Evolutionary conservation across 179 eudicot species (phyloP), one percentile per base, ranked within the genome.

Genomic region (Silene noctiflora): DNA sequence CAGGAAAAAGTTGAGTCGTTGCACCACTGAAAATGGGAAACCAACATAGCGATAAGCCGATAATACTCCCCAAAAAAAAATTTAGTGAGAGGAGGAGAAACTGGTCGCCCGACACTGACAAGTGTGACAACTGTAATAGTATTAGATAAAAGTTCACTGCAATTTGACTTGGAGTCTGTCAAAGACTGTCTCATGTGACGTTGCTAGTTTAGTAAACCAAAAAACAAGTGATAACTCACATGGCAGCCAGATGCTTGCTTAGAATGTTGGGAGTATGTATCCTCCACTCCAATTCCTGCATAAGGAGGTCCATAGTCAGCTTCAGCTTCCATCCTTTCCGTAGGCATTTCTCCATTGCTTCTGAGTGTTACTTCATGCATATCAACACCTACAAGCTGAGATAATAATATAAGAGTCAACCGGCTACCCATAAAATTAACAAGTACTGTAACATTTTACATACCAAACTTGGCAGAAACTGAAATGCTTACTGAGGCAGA

Each of bases 401-500:
- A 44, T 55, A 84, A 71, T 53, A 44, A 70, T 10, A 79, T 42
- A 2, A 73, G 35, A 17, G 53, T 44, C 71, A 78, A 20, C 3
- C 0, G 46, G 65, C 11, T 21, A 3, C 65, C 66, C 0, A 20
- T 21, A 71, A 27, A 6, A 31, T 56, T 44, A 72, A 14, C 75
- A 56, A 19, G 22, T 53, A 35, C 14, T 8, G 10, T 29, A 55
- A 17, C 4, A n/a, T 20, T 29, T 48, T 3, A 20, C 25, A 39
- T 56, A 67, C 39, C 17, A 61, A 46, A 21, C 4, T 11, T 19
- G 4, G 39, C 25, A 10, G 17, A 17, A 14, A 56, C 22, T 55
- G 24, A 67, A 56, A 65, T 22, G 68, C 96, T 88, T 88, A 96
- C 99, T 35, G 79, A 78, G 72, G 94, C 98, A 53, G 97, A 83